phyloP scores from a whole-genome alignment of 2,329 filamentous ascomycete genomes.

The Sordariomycetes sp. region DNA sequence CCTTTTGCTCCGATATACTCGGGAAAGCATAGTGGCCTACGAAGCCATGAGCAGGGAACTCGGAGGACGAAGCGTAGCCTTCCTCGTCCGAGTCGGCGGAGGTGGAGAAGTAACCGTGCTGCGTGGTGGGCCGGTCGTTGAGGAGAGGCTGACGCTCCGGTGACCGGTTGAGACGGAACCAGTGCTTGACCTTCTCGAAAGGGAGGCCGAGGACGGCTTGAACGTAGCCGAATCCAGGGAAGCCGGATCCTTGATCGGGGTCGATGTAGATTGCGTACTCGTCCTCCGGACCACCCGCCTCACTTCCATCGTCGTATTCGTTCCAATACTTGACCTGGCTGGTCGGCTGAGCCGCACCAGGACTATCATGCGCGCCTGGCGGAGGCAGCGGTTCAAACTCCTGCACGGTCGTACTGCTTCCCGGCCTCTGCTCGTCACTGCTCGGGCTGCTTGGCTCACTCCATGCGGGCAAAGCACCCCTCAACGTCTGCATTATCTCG shows the following conservation, averaged over 20 bases:
- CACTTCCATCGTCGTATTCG: constrained; percentile 77
- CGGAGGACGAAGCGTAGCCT: constrained; percentile 44
- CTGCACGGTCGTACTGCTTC: constrained; percentile 7
- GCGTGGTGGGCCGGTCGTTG: constrained; percentile 12
- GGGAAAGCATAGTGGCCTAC: constrained; percentile 45
- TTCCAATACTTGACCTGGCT: constrained; percentile 63
- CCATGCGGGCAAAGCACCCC: constrained; percentile 28
- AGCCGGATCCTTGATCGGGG: constrained; percentile 50
- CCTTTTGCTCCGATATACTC: constrained; percentile 39
- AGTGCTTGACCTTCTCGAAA: constrained; percentile 40
- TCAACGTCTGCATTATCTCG: constrained; percentile 37
- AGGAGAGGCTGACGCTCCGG: constrained; percentile 19
- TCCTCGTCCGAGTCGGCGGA: constrained; percentile 31
- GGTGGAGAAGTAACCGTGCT: constrained; percentile 19
- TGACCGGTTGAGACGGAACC: constrained; percentile 29
- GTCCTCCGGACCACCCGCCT: constrained; percentile 45
- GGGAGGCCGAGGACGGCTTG: constrained; percentile 40
- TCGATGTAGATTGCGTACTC: constrained; percentile 68
- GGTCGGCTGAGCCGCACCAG: no score
- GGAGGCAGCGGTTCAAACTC: constrained; percentile 20
- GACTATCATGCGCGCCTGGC: no score
- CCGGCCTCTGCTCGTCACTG: background rate
- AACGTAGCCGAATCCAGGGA: constrained; percentile 56
- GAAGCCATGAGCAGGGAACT: constrained; percentile 40
- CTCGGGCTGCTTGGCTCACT: constrained; percentile 11